Evolutionary conservation across 257 asterid species (phyloP).

Genomic region (Gynochthodes officinalis): DNA sequence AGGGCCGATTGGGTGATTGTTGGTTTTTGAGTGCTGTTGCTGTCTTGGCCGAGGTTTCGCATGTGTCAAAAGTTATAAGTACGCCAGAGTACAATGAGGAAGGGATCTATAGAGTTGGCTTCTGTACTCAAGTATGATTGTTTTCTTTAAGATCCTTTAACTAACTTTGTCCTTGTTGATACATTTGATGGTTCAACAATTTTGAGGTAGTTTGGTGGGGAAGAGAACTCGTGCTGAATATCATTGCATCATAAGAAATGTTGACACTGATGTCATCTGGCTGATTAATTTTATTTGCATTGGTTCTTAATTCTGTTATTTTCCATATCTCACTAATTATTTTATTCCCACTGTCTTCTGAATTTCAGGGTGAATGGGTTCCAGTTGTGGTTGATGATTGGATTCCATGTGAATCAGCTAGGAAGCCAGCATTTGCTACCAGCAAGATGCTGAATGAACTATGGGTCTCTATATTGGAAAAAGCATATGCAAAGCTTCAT

Average conservation of each 20-base stretch:
- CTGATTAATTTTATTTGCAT: not conserved
- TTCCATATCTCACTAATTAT: not conserved
- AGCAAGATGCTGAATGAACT: conserved; percentile 86
- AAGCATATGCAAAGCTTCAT: conserved; percentile 98
- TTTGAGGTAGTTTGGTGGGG: too few species aligned
- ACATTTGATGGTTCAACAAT: not conserved
- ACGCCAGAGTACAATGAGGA: conserved; percentile 90
- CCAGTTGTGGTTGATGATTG: conserved; percentile 98
- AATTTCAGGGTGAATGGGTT: conserved; percentile 94
- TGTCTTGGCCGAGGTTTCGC: conserved; percentile 89
- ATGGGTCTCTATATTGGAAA: conserved; percentile 92
- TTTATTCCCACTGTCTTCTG: conserved; percentile 1
- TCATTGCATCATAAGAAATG: not conserved
- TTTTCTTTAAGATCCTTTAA: too few species aligned
- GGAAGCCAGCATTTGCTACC: conserved; percentile 98
- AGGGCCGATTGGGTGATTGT: conserved; percentile 99
- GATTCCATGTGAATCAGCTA: conserved; percentile 99
- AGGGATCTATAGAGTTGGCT: conserved; percentile 95
- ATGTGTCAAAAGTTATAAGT: conserved; percentile 89
- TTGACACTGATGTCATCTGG: not conserved
- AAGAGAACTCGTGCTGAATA: not conserved
- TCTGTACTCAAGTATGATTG: conserved; percentile 86
- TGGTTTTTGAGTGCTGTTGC: conserved; percentile 99
- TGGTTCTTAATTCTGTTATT: not conserved
- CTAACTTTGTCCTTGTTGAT: not conserved